Conservation (phyloP, 192 early-diverging fungal genomes). For the Geranomyces variabilis region DNA sequence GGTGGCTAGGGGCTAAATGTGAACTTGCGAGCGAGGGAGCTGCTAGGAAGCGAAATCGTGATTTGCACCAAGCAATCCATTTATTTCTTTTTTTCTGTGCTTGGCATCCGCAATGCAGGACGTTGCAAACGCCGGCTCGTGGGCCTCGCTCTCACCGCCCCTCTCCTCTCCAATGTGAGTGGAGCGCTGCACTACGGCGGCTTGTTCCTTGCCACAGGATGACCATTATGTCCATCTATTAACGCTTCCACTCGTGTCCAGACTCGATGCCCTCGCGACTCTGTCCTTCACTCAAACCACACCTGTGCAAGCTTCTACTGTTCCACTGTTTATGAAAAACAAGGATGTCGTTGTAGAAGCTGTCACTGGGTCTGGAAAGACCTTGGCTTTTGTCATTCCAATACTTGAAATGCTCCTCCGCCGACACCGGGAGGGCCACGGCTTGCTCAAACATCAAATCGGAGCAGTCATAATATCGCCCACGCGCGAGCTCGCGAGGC, state of each 20-base stretch:
- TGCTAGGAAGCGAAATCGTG: no score
- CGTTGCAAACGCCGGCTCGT: conserved; percentile 57
- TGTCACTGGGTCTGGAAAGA: conserved; percentile 96
- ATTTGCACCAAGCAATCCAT: no score
- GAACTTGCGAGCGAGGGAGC: no score
- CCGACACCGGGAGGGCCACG: conserved; percentile 51
- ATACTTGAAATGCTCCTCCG: conserved; percentile 82
- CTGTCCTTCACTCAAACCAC: conserved; percentile 89
- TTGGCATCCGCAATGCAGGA: conserved; percentile 21
- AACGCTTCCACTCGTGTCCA: no score
- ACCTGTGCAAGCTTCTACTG: conserved; percentile 88
- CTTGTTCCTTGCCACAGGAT: no score
- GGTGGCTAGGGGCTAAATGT: no score
- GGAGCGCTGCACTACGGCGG: background rate
- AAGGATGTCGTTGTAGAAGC: conserved; percentile 98
- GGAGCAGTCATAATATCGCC: conserved; percentile 89
- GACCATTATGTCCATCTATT: no score
- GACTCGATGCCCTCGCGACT: conserved; percentile 42
- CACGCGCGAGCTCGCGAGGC: conserved; percentile 86
- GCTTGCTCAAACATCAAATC: conserved; percentile 73
- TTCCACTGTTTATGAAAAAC: conserved; percentile 87
- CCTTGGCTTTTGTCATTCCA: conserved; percentile 88
- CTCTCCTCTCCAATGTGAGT: conserved; percentile 58
- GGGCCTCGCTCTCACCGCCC: conserved; percentile 63
- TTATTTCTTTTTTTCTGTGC: no score